Percentiles rank a stretch among this genome's conserved stretches.
phyloP scores from a whole-genome alignment of 2,329 filamentous ascomycete species.

The Sarocladium brachiariae region DNA sequence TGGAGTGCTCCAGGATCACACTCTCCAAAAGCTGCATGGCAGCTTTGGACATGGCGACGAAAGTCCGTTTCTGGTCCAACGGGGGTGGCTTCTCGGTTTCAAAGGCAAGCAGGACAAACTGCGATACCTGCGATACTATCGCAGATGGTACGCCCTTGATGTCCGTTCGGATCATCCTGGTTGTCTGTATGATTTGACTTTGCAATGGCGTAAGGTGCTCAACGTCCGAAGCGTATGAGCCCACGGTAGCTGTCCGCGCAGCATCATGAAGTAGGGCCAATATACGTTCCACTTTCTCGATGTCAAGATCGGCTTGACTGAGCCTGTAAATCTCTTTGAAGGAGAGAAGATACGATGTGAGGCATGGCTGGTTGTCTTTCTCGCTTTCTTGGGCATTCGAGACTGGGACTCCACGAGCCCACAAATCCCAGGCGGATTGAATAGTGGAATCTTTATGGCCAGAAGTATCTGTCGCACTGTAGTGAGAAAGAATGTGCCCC shows the following conservation, averaged over 20 bases:
- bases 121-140: slow-evolving; percentile 62
- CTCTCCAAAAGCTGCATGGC: slow-evolving; percentile 65
- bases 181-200: slow-evolving; percentile 57
- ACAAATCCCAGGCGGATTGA: slow-evolving; percentile 60
- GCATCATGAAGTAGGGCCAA: slow-evolving; percentile 64
- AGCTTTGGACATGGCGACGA: slow-evolving; percentile 80
- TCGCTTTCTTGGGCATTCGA: slow-evolving; percentile 36
- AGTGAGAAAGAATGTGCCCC: slow-evolving; percentile 52
- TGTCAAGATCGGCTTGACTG: slow-evolving; percentile 55
- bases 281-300: slow-evolving; percentile 59
- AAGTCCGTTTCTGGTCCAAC: slow-evolving; percentile 51
- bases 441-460: slow-evolving; percentile 46
- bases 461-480: slow-evolving; percentile 33
- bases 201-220: slow-evolving; percentile 71
- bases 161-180: slow-evolving; percentile 62
- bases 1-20: slow-evolving; percentile 52
- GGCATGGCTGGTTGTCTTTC: slow-evolving; percentile 68
- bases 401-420: slow-evolving; percentile 61
- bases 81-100: slow-evolving; percentile 32
- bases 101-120: slow-evolving; percentile 67
- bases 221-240: slow-evolving; percentile 63
- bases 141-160: slow-evolving; percentile 56
- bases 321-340: slow-evolving; percentile 74
- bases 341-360: slow-evolving; percentile 76
- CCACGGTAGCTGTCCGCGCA: slow-evolving; percentile 61